Evolutionary conservation across 495 filamentous ascomycete species (phyloP), one percentile per base, ranked within the genome.

Genomic region (Penicillium riverlandense): DNA sequence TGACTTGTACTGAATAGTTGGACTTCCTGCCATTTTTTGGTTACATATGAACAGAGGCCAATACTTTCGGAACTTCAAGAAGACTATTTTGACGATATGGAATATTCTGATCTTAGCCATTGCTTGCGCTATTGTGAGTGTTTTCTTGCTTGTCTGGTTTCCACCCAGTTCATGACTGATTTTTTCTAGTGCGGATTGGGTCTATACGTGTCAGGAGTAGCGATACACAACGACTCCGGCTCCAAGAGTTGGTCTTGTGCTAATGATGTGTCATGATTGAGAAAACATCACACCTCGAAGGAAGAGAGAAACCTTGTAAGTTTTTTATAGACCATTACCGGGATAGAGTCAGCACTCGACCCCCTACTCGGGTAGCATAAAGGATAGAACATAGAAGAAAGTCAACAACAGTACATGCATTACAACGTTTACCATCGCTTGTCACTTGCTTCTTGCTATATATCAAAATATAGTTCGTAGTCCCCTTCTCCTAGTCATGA

Each of bases 1-100:
- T 52, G 37, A 49, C 30, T 11, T 41, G 3, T 14, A 4, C 12
- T 33, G 8, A 13, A 12, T 27, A 61, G 59, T 61, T 28, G 68
- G 70, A 5, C 50, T 69, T 7, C 61, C 61, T 43, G 63, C 65
- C 9, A 54, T 70, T 6, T 70, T 69, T 45, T 69, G 70, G 69
- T 42, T 71, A 11, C 49, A 54, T 45, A 47, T 72, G 62, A 72
- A 72, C 38, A 34, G 52, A 7, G 66, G 62, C 9, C 49, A 49
- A 30, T 71, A 63, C 34, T 55, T 60, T 43, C 45, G 50, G 8
- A 55, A 52, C 29, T 34, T 15, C 22, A 52, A 49, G 47, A 69
- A 69, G 50, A 47, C 53, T 6, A 40, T 49, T 27, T 38, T 72
- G 40, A 66, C 66, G 0, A 59, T 59, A n/a, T 34, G 61, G 27